Conservation (phyloP, 2,329 filamentous ascomycete genomes). For the Rhytidhysteron rufulum region DNA sequence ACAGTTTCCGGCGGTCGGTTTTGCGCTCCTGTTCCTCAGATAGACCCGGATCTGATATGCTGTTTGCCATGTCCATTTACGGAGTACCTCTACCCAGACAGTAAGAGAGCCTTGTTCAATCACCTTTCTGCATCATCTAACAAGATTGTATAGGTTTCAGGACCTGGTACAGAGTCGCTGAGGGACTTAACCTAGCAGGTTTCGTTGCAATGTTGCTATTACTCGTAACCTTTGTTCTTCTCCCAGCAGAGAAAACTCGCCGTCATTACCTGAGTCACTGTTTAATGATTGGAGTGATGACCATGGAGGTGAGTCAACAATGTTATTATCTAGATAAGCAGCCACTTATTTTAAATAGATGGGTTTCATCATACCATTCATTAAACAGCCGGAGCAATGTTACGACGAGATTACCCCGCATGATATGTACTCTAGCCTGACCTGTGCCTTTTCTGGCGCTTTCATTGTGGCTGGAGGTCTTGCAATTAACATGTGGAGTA, state of each 20-base stretch:
- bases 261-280: conserved; percentile 92
- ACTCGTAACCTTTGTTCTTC: conserved; percentile 70
- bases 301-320: conserved; percentile 69
- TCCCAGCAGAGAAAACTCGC: conserved; percentile 85
- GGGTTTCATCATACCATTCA: conserved; percentile 86
- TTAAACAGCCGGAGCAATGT: conserved; percentile 74
- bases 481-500: conserved; percentile 77
- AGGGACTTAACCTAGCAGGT: conserved; percentile 77
- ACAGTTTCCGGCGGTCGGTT: conserved; percentile 55
- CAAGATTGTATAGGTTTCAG: conserved; percentile 42
- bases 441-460: conserved; percentile 84
- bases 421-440: conserved; percentile 76
- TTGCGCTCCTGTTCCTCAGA: conserved; percentile 46
- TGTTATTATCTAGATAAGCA: too few species aligned
- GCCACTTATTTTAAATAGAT: conserved; percentile 50
- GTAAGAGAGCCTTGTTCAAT: conserved; percentile 37
- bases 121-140: conserved; percentile 5
- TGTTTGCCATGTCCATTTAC: conserved; percentile 89
- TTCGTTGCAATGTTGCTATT: conserved; percentile 71
- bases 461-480: conserved; percentile 84
- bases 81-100: conserved; percentile 65
- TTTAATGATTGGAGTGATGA: conserved; percentile 67
- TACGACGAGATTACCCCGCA: conserved; percentile 88
- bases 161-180: conserved; percentile 62
- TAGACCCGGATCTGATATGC: conserved; percentile 57